Percentiles rank a stretch among this genome's conserved stretches.
Conservation (phyloP, 2,329 filamentous ascomycete genomes). For the Fusarium robinianum region DNA sequence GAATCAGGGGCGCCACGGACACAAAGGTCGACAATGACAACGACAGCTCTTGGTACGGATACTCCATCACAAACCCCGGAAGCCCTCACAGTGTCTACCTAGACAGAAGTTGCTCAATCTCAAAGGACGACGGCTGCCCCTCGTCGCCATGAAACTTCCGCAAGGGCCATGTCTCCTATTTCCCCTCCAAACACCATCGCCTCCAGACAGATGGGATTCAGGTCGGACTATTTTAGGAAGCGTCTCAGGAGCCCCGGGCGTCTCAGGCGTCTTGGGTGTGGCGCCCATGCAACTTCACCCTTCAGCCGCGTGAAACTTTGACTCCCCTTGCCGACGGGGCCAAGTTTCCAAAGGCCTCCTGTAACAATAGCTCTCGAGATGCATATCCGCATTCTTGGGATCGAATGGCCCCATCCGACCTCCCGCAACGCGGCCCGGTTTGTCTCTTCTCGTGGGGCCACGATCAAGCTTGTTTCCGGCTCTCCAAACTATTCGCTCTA, state of each 20-base stretch:
- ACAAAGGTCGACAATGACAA: too few relatives aligned
- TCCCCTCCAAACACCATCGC: constrained; percentile 23
- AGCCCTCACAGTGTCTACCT: constrained; percentile 1
- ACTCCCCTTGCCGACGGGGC: constrained; percentile 2
- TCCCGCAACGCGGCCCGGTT: too few relatives aligned
- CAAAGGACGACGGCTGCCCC: too few relatives aligned
- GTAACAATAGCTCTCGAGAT: not conserved
- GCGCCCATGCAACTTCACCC: constrained; percentile 1
- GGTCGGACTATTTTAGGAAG: constrained; percentile 34
- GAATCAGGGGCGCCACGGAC: not conserved
- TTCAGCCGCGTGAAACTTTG: constrained; percentile 1
- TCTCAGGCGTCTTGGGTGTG: too few relatives aligned
- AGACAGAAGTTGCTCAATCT: constrained; percentile 2
- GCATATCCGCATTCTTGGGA: not conserved
- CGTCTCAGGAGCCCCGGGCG: constrained; percentile 33
- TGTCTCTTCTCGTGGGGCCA: too few relatives aligned
- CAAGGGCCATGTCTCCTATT: constrained; percentile 21
- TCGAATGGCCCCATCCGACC: not conserved
- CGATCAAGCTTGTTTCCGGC: too few relatives aligned
- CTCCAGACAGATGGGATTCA: constrained; percentile 18
- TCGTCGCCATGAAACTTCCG: constrained; percentile 31
- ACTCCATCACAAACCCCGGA: not conserved
- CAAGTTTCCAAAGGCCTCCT: too few relatives aligned
- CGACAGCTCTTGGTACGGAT: constrained; percentile 1
- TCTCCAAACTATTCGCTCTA: too few relatives aligned